Conservation (phyloP, 345 rosid species). For the Leavenworthia alabamica region DNA sequence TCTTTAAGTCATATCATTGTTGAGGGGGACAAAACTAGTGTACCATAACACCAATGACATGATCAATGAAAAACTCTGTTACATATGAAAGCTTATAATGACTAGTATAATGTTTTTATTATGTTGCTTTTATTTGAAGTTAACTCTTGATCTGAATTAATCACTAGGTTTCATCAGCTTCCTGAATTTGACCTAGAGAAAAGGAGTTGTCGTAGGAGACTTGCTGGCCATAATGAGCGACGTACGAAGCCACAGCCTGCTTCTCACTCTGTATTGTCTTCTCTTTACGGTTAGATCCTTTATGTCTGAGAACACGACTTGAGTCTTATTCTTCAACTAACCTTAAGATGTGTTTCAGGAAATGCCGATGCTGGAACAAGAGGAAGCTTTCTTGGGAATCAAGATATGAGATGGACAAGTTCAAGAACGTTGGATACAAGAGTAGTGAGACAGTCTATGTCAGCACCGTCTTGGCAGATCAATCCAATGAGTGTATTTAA, state of each 20-base stretch:
- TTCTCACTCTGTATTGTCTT: slow-evolving; percentile 44
- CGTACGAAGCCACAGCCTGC: slow-evolving; percentile 71
- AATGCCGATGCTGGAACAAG: slow-evolving; percentile 3
- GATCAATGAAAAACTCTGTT: slow-evolving; percentile 5
- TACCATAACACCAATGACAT: slow-evolving; percentile 20
- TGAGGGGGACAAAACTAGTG: slow-evolving; percentile 26
- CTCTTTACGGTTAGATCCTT: slow-evolving; percentile 44
- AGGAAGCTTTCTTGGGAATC: slow-evolving; percentile 28
- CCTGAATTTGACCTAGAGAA: slow-evolving; percentile 80
- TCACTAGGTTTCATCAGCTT: slow-evolving; percentile 80
- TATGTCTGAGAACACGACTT: not conserved
- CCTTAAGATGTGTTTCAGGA: not conserved
- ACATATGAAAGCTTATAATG: not conserved
- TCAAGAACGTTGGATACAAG: slow-evolving; percentile 40
- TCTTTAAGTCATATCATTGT: slow-evolving; percentile 29
- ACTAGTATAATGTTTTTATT: not conserved
- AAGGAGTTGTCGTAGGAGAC: slow-evolving; percentile 83
- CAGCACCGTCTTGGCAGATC: slow-evolving; percentile 28
- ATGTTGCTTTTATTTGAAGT: slow-evolving; percentile 17
- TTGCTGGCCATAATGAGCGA: slow-evolving; percentile 87
- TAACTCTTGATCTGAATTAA: slow-evolving; percentile 6
- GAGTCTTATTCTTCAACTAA: not conserved
- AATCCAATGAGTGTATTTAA: slow-evolving; percentile 40
- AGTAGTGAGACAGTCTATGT: slow-evolving; percentile 51
- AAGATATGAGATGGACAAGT: slow-evolving; percentile 32